Evolutionary conservation across 2,329 filamentous ascomycete species (phyloP).

Genomic region (Epichloe elymi): DNA sequence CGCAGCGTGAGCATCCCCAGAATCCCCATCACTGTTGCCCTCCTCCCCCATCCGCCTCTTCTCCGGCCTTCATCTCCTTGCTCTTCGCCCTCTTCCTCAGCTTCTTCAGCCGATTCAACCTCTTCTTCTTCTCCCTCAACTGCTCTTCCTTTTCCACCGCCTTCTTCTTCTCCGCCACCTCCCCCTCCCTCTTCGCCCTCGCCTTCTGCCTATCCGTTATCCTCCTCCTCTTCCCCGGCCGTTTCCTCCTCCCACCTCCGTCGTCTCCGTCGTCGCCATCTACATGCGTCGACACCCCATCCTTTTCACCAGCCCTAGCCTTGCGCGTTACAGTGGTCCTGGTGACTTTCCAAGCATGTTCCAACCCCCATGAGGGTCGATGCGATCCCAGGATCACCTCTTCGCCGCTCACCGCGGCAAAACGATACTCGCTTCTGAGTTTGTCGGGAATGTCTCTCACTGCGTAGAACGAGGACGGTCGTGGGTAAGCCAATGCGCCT

Average conservation of each 20-base stretch:
- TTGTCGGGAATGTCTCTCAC: slow-evolving; percentile 23
- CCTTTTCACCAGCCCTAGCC: background rate
- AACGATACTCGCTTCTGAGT: slow-evolving; percentile 25
- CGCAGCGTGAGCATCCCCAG: slow-evolving; percentile 1
- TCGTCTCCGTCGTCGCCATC: slow-evolving; percentile 9
- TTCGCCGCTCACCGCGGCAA: slow-evolving; percentile 38
- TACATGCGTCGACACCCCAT: background rate
- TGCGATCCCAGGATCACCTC: slow-evolving; percentile 32
- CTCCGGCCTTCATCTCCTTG: slow-evolving; percentile 37
- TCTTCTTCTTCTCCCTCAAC: slow-evolving; percentile 47
- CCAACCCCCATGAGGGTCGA: slow-evolving; percentile 40
- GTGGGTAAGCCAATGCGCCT: slow-evolving; percentile 19
- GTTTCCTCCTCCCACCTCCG: slow-evolving; percentile 22
- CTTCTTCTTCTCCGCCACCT: slow-evolving; percentile 25
- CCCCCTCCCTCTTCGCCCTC: slow-evolving; percentile 26
- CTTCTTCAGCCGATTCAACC: slow-evolving; percentile 47
- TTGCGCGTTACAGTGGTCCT: slow-evolving; percentile 26
- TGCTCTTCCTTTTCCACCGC: slow-evolving; percentile 39
- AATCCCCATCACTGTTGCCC: slow-evolving; percentile 10
- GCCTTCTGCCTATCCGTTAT: slow-evolving; percentile 35
- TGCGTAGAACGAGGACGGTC: slow-evolving; percentile 39
- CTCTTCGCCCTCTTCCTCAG: slow-evolving; percentile 44
- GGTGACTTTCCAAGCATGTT: slow-evolving; percentile 47
- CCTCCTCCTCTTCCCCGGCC: slow-evolving; percentile 46
- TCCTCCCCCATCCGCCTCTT: slow-evolving; percentile 5